A percentile compares a stretch with the other conserved stretches of the same genome.
These are phyloP conservation scores for Tanacetum coccineum DNA, from an alignment of 129 eudicot genomes.

Conservation along the genomic window DNA sequence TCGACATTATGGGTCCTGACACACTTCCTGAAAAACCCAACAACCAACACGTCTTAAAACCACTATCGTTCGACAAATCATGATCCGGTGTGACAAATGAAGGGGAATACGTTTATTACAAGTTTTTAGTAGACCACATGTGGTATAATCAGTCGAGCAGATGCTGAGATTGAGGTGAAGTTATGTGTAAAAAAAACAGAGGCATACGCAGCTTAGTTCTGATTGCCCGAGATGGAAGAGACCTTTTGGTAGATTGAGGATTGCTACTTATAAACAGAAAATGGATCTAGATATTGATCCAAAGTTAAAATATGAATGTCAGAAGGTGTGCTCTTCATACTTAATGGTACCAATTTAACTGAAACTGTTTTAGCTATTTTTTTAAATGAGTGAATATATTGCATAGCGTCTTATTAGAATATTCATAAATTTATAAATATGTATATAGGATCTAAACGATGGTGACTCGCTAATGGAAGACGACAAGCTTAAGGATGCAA, in stretches of 20 bases:
- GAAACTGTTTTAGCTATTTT: constrained; percentile 17
- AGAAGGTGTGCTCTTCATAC: constrained; percentile 54
- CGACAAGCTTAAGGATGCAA: constrained; percentile 77
- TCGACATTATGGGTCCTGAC: constrained; percentile 75
- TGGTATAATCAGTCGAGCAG: constrained; percentile 40
- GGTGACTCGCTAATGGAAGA: constrained; percentile 84
- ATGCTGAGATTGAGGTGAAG: constrained; percentile 62
- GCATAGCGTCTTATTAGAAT: constrained; percentile 24
- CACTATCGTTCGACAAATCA: constrained; percentile 55
- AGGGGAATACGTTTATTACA: constrained; percentile 71
- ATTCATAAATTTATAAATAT: constrained; percentile 37
- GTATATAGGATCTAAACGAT: constrained; percentile 67
- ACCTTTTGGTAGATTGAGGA: no score
- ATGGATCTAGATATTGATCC: no score
- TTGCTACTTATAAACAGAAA: no score
- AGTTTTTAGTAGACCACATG: constrained; percentile 59
- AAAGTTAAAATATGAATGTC: no score
- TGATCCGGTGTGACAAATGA: constrained; percentile 61
- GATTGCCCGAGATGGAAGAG: no score
- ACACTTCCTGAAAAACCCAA: constrained; percentile 37
- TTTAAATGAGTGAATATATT: constrained; percentile 4
- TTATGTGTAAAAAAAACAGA: constrained; percentile 55
- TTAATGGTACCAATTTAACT: constrained; percentile 19
- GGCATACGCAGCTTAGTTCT: no score
- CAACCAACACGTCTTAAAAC: constrained; percentile 51